Evolutionary conservation across 441 rosid species (phyloP), one percentile per base, ranked within the genome.

Genomic region (Croton setiger): DNA sequence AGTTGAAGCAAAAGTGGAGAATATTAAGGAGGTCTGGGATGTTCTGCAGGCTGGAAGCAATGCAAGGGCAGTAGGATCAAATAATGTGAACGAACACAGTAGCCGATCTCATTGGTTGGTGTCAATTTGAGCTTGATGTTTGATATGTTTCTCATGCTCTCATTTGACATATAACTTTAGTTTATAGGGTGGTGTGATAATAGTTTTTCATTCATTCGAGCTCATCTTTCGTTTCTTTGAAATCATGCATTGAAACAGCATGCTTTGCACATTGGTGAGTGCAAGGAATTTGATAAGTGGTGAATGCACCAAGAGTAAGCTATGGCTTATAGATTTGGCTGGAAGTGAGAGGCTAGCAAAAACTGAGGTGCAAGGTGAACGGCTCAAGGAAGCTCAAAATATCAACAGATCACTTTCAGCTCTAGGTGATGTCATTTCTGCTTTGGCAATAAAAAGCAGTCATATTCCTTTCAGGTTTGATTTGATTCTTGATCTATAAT

Each of bases 301-400:
- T 51, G 89, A 88, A 35, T 84, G 93, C 75, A 84, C 96, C 67
- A 87, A 81, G 75, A 91, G 93, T 87, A 91, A 83, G 75, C 91
- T 91, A 63, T 89, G 96, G 97, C 93, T 91, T 64, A 93, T 91
- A 70, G 97, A 91, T 80, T 83, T 91, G 82, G 97, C 96, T 0
- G 96, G 96, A 69, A 89, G 97, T 75, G 96, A 91, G 78, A 89
- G 96, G 77, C 87, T 91, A 58, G 86, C 89, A 8, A 89, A 84
- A 84, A 91, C 96, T 57, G 97, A 88, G 23, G 93, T 69, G 15
- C 97, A 89, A 75, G 90, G 97, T 65, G 97, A 89, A 65, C 79
- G 96, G 48, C 96, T 89, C 51, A 91, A 89, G 78, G 97, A 89
- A 78, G 96, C 96, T 73, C 96, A 89, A 69, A 83, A 85, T 74